These are phyloP conservation scores for Avena atlantica DNA, from an alignment of 176 grass and related monocot genomes.

Conservation along the genomic window DNA sequence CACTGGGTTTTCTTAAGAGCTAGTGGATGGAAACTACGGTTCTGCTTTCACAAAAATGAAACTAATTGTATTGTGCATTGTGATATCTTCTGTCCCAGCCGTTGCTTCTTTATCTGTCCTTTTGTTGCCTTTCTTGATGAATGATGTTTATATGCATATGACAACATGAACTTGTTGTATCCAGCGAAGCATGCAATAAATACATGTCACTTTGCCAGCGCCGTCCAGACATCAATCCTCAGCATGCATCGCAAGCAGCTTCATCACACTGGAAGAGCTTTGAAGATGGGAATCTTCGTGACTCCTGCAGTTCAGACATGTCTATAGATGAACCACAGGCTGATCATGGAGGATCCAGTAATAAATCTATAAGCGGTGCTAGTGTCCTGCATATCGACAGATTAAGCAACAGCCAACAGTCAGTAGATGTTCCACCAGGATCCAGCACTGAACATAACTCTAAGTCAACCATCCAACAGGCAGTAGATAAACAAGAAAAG, in stretches of 20 bases:
- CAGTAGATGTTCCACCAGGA: slow-evolving; percentile 51
- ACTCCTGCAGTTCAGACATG: slow-evolving; percentile 95
- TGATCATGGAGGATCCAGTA: slow-evolving; percentile 41
- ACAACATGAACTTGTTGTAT: slow-evolving; percentile 47
- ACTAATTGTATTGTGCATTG: not conserved
- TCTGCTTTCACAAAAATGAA: slow-evolving; percentile 12
- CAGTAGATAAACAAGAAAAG: slow-evolving; percentile 54
- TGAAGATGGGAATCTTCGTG: slow-evolving; percentile 62
- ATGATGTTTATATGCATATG: slow-evolving; percentile 29
- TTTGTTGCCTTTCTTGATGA: slow-evolving; percentile 41
- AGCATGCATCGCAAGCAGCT: slow-evolving; percentile 42
- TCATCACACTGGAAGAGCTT: slow-evolving; percentile 67
- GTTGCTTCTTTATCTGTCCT: slow-evolving; percentile 34
- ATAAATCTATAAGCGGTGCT: slow-evolving; percentile 35
- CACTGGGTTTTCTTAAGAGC: slow-evolving; percentile 7
- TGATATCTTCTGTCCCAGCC: slow-evolving; percentile 16
- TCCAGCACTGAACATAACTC: slow-evolving; percentile 43
- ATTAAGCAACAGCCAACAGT: slow-evolving; percentile 51
- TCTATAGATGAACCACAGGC: slow-evolving; percentile 80
- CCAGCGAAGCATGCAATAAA: slow-evolving; percentile 91
- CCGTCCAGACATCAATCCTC: slow-evolving; percentile 67
- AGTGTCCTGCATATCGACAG: slow-evolving; percentile 41
- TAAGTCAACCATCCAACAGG: slow-evolving; percentile 51
- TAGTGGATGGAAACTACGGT: not conserved
- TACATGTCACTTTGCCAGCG: slow-evolving; percentile 88